Evolutionary conservation across 2,329 filamentous ascomycete species (phyloP), one percentile per base, ranked within the genome.

Genomic region (Exophiala mesophila): DNA sequence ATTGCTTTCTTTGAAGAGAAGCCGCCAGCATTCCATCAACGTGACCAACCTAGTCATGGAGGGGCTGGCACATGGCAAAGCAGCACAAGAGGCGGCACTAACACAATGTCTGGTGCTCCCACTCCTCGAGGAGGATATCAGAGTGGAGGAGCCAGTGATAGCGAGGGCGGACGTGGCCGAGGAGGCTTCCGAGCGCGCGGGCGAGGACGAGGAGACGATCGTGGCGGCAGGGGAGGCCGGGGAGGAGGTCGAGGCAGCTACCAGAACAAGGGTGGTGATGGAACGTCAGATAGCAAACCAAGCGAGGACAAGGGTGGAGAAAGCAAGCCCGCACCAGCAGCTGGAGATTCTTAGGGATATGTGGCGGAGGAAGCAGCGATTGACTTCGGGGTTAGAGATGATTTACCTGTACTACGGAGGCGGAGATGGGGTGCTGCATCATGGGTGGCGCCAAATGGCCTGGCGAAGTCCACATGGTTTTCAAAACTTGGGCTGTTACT

Each of bases 1-100:
- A 81, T 94, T 47, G 88, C 88, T 70, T 78, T 88, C 58, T 95
- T 88, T 68, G 79, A 85, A 59, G 82, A 84, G 34, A 80, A 78
- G 54, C 76, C 77, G 55, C 21, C 33, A 2, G 32, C 39, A 16
- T 72, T 61, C 54, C 65, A 61, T 60, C 71, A 63, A 60, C 47
- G 45, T 32, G 49, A 56, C 16, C 47, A 31, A 33, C 50, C 45
- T 19, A 54, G 53, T 28, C 63, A 64, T 41, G 66, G 64, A 37
- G 73, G 74, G 46, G 74, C 74, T 19, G 76, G 76, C 19, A 73
- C 67, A 34, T 81, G 76, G 77, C 70, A 74, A 54, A 58, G 59
- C 35, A 69, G 66, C 58, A 76, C 62, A 55, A 79, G 85, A 35
- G 80, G 80, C 39, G 80, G 80, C 40, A 78, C 80, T 24, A 82